Base-by-base conservation (phyloP, 345 rosid species). In the Syzygium aromaticum region DNA sequence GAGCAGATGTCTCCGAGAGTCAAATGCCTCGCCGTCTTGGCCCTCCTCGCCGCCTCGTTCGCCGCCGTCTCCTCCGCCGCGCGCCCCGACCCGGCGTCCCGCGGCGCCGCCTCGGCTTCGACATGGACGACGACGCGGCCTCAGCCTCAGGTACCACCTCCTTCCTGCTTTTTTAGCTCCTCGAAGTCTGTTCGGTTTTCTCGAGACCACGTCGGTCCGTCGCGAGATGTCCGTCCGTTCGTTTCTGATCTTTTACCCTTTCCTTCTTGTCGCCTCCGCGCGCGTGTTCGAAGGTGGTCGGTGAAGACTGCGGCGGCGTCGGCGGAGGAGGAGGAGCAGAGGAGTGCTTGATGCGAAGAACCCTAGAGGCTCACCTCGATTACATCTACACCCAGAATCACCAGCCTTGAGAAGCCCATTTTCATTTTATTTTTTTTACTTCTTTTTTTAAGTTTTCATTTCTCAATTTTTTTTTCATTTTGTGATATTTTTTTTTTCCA, bases 351-450 rank as follows among this genome's bases (percentile, higher is more conserved):
- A 83, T 61, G 87, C 86, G 89, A 54, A 82, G 87, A 57, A 88
- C 89, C 22, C 87, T 88, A 23, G 89, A 33, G 46, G 89, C 89
- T 56, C 87, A 88, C 25, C 38, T 86, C 28, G 89, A 88, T 78
- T 88, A 88, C 87, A 77, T 88, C 85, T 88, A 88, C 84, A 88
- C 89, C 80, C 89, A 88, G 87, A 85, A 88, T 59, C 52, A 54
- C 38, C 85, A 87, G 53, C 83, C 83, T 40, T 87, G 59, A 87
- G 64, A 59, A 59, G 64, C 64, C 30, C 11, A 27, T 86, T n/a
- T n/a, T 33, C 49, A 11, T n/a, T 7, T 28, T 3, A 0, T 28
- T 28, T 64, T 27, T 25, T 25, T 13, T 10, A 27, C 30, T 59
- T 59, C 15, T 5, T 59, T 59, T 59, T 25, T 59, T 43, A 43